Evolutionary conservation across 495 filamentous ascomycete species (phyloP).

Genomic region (Xylaria castorea): DNA sequence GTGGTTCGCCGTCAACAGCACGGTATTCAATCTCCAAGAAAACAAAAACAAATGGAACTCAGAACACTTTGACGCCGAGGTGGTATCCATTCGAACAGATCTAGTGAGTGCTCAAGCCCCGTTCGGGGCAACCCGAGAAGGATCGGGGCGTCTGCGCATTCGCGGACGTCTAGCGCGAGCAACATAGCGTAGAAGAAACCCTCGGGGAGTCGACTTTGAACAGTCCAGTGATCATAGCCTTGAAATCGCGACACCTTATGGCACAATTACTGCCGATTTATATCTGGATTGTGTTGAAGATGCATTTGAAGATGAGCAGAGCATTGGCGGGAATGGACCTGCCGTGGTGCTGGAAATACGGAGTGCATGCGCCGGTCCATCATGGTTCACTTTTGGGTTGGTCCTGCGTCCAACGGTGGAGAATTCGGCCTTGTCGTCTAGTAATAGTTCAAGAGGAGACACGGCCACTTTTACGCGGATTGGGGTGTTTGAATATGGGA

Average conservation of each 20-base stretch:
- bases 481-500: neutral
- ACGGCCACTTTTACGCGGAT: neutral
- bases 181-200: neutral
- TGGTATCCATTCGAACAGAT: neutral
- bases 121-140: neutral
- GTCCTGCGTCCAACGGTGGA: neutral
- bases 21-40: neutral
- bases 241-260: neutral
- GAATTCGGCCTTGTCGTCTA: too few species aligned
- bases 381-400: neutral
- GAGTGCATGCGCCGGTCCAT: neutral
- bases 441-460: too few species aligned
- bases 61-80: neutral
- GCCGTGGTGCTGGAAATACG: neutral
- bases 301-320: slow-evolving; percentile 4
- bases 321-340: neutral
- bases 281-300: neutral
- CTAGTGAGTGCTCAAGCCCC: neutral
- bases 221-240: neutral
- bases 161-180: neutral
- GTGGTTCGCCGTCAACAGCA: neutral
- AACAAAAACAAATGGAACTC: neutral
- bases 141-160: slow-evolving; percentile 2
- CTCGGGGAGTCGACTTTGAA: neutral
- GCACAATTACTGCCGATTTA: neutral